phyloP scores from a whole-genome alignment of 306 rosid genomes.

The Rosa multiflora region DNA sequence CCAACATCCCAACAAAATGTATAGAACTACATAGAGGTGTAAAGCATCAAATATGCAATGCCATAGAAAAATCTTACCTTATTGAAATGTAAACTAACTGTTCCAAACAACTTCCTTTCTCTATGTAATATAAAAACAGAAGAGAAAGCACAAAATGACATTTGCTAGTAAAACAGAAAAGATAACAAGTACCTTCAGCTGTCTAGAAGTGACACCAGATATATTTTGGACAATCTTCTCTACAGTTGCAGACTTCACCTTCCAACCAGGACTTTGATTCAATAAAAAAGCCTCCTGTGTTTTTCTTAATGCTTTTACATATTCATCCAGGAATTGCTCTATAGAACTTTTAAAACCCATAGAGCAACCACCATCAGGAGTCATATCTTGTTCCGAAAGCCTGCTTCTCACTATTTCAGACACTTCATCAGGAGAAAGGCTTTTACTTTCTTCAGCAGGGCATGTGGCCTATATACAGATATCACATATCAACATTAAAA shows the following conservation, averaged over 20 bases:
- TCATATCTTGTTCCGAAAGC: slow-evolving; percentile 51
- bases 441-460: slow-evolving; percentile 51
- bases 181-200: slow-evolving; percentile 66
- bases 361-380: slow-evolving; percentile 59
- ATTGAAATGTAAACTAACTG: not conserved
- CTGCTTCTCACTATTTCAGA: slow-evolving; percentile 50
- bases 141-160: not conserved
- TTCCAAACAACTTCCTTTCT: not conserved
- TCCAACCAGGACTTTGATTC: slow-evolving; percentile 19
- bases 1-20: not conserved
- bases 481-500: slow-evolving; percentile 6
- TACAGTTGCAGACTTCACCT: slow-evolving; percentile 34
- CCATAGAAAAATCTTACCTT: not conserved
- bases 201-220: slow-evolving; percentile 64
- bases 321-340: slow-evolving; percentile 50
- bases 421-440: slow-evolving; percentile 61
- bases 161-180: not conserved
- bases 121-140: not conserved
- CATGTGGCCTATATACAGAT: slow-evolving; percentile 59
- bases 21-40: not conserved
- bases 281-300: slow-evolving; percentile 28
- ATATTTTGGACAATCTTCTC: too few species aligned
- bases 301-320: slow-evolving; percentile 31
- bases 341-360: slow-evolving; percentile 53
- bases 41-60: not conserved